Base-by-base conservation (phyloP, 257 asterid genomes). In the Nicotiana tomentosiformis region DNA sequence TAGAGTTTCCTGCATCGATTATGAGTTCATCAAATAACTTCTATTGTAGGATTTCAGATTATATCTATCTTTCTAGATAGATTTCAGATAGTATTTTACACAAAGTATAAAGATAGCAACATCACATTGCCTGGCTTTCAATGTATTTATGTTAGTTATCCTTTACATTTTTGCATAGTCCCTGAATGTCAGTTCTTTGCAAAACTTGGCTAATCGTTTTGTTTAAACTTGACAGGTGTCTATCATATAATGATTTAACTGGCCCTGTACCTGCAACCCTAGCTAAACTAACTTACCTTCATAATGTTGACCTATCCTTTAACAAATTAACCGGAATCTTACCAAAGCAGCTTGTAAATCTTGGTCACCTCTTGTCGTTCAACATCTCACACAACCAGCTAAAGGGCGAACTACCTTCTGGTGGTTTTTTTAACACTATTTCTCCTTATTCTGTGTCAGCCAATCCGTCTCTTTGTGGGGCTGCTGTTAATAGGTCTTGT, bases 381-480 rank as follows among this genome's bases (percentile, higher is more conserved):
- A 95, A 95, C 87, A 82, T 95, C 83, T 92, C 98, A 43, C 93
- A 95, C 91, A 95, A 95, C 88, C 94, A 92, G 83, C 89, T 95
- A 10, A 90, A 88, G 77, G 98, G 98, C 18, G 96, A 92, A 84
- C 90, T 95, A 32, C 98, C 98, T 46, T 82, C 91, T 33, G 93
- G 98, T 77, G 88, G 87, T 35, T 93, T 93, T 79, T 95, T 95
- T 90, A 95, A 93, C 89, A 91, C 97, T 67, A 92, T 95, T 53
- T 76, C 92, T 80, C 93, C 97, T 30, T 90, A 92, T 77, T 91
- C 98, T 2, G 93, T 95, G 61, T 85, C 83, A 0, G 92, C 86
- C 29, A 95, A 93, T 81, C 97, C 98, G 4, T 89, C 89, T n/a
- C 93, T 95, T 80, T 95, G 98, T 87, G 98, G 97, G 79, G 90